A percentile compares a stretch with the other conserved stretches of the same genome.
These are phyloP conservation scores for Tuber umbilicatum DNA, from an alignment of 495 filamentous ascomycete species.

Conservation along the genomic window DNA sequence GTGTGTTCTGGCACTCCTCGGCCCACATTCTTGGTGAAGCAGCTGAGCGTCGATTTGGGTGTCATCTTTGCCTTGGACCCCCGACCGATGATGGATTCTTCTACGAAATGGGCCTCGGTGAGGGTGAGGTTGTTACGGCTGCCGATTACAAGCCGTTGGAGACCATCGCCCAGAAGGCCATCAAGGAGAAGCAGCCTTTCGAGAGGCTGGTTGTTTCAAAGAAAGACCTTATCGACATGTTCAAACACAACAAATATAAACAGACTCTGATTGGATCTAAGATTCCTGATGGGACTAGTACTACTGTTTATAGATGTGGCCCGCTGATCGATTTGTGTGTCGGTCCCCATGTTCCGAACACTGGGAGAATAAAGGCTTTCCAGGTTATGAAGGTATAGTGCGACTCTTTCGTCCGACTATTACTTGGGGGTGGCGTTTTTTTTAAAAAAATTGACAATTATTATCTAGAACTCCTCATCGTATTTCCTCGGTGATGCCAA, in stretches of 20 bases:
- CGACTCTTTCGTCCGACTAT: background rate
- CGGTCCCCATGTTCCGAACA: slow-evolving; percentile 84
- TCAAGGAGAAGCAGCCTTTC: slow-evolving; percentile 95
- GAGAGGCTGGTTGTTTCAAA: slow-evolving; percentile 83
- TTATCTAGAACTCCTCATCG: slow-evolving; percentile 78
- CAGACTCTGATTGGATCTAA: slow-evolving; percentile 92
- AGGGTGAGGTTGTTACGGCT: slow-evolving; percentile 61
- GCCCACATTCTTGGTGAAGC: slow-evolving; percentile 94
- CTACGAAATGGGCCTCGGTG: slow-evolving; percentile 90
- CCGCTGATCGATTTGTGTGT: slow-evolving; percentile 73
- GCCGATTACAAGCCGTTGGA: slow-evolving; percentile 76
- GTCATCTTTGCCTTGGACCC: slow-evolving; percentile 85
- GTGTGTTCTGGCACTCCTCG: slow-evolving; percentile 88
- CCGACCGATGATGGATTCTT: slow-evolving; percentile 93
- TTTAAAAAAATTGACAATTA: background rate
- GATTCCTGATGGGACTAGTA: slow-evolving; percentile 75
- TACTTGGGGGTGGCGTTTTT: slow-evolving; percentile 7
- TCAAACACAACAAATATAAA: slow-evolving; percentile 92
- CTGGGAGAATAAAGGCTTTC: slow-evolving; percentile 84
- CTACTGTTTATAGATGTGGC: slow-evolving; percentile 86
- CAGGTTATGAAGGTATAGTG: slow-evolving; percentile 69
- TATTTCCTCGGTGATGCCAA: slow-evolving; percentile 91
- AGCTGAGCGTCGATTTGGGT: slow-evolving; percentile 79
- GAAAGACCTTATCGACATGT: slow-evolving; percentile 89
- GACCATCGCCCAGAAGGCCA: slow-evolving; percentile 63